A percentile compares a stretch with the other conserved stretches of the same genome.
phyloP scores from a whole-genome alignment of 305 asterid species.

The Solanum aculeatissimum region DNA sequence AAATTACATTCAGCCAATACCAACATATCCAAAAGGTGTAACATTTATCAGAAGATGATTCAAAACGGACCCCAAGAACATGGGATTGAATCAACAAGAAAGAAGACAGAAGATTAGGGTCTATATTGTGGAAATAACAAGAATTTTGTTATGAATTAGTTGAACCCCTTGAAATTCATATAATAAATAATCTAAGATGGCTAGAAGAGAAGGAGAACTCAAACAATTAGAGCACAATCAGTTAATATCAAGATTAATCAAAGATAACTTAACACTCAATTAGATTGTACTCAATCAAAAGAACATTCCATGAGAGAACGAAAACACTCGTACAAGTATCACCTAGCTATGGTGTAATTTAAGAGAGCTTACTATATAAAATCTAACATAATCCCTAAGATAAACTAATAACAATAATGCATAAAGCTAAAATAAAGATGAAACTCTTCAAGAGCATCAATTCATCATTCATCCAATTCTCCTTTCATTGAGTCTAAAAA shows the following conservation, averaged over 20 bases:
- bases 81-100: not conserved
- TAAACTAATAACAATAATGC: too few species aligned
- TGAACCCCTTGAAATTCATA: not conserved
- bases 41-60: not conserved
- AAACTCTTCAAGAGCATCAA: not conserved
- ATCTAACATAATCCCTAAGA: not conserved
- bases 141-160: not conserved
- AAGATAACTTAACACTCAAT: not conserved
- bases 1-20: not conserved
- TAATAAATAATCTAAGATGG: not conserved
- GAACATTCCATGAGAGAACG: not conserved
- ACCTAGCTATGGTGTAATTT: not conserved
- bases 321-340: not conserved
- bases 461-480: not conserved
- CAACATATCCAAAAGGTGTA: not conserved
- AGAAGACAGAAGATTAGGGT: not conserved
- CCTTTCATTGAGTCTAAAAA: not conserved
- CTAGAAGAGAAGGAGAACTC: not conserved
- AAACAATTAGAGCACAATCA: not conserved
- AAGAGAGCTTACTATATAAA: not conserved
- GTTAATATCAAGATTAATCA: not conserved
- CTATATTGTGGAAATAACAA: not conserved
- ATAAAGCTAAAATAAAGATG: too few species aligned
- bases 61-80: not conserved
- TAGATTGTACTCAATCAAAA: not conserved